phyloP scores from a whole-genome alignment of 208 protist species.

The Herpetomonas tarakana region DNA sequence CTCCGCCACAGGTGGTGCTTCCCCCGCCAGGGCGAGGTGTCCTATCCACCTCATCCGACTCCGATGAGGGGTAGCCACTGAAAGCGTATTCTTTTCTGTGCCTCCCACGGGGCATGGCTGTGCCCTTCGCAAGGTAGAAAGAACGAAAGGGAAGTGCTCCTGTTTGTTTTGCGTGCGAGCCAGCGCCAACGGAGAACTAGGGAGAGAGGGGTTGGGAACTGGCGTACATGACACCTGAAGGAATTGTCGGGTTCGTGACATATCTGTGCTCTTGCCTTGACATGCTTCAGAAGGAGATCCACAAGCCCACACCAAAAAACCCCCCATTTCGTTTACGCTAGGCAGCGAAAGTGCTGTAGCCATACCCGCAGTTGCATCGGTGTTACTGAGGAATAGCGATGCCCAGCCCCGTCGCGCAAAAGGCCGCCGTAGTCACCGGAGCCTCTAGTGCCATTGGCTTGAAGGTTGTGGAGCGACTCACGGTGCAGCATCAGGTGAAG shows the following conservation, averaged over 20 bases:
- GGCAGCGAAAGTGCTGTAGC: too few relatives aligned
- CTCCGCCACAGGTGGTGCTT: neutral
- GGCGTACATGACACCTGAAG: too few relatives aligned
- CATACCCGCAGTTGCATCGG: too few relatives aligned
- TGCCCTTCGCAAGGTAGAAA: too few relatives aligned
- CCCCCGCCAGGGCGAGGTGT: neutral
- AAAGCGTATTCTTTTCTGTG: neutral
- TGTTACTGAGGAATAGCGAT: neutral
- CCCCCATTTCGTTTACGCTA: too few relatives aligned
- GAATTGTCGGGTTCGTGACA: too few relatives aligned
- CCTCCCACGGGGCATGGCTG: neutral
- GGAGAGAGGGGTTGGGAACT: too few relatives aligned
- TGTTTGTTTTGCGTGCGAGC: neutral
- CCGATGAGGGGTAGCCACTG: slow-evolving; percentile 1
- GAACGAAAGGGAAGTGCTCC: neutral
- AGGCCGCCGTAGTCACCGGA: slow-evolving; percentile 69
- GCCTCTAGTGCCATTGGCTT: slow-evolving; percentile 66
- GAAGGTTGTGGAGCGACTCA: slow-evolving; percentile 41
- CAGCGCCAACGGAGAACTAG: neutral
- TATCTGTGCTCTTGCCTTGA: too few relatives aligned
- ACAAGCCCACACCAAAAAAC: too few relatives aligned
- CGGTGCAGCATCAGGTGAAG: slow-evolving; percentile 41
- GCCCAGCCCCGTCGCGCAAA: slow-evolving; percentile 13
- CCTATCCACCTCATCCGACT: slow-evolving; percentile 16
- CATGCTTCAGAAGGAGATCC: too few relatives aligned